Conservation (phyloP, 2,329 filamentous ascomycete genomes). For the Phoma sp. region DNA sequence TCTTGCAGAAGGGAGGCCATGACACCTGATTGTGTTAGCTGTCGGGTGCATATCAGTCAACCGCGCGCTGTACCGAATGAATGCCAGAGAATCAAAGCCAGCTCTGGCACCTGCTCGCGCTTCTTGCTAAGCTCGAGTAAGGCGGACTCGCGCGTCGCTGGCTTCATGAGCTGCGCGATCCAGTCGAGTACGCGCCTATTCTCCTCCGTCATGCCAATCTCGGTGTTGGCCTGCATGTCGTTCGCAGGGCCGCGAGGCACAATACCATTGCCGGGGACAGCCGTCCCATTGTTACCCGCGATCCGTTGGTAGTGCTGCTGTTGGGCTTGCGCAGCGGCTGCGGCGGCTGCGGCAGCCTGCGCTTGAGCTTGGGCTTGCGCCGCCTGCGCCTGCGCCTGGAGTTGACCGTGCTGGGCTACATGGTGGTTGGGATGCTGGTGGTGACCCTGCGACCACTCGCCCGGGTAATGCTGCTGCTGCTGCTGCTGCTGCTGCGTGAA, state of each 20-base stretch:
- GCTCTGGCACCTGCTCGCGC: conserved; percentile 94
- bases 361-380: conserved; percentile 57
- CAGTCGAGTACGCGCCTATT: conserved; percentile 91
- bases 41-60: conserved; percentile 49
- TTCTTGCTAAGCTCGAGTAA: conserved; percentile 98
- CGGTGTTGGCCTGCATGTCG: conserved; percentile 46
- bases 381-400: conserved; percentile 55
- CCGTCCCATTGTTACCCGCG: conserved; percentile 68
- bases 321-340: conserved; percentile 59
- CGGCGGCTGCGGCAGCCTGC: conserved; percentile 60
- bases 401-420: conserved; percentile 51
- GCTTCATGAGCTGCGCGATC: conserved; percentile 90
- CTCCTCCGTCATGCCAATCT: conserved; percentile 76
- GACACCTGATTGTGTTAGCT: conserved; percentile 69
- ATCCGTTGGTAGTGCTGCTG: conserved; percentile 75
- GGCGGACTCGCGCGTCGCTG: conserved; percentile 85
- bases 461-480: conserved; percentile 69
- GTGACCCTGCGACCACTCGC: conserved; percentile 58
- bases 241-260: conserved; percentile 49
- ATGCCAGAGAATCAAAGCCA: conserved; percentile 97
- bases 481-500: conserved; percentile 72
- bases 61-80: conserved; percentile 85
- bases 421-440: conserved; percentile 51
- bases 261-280: conserved; percentile 45
- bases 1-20: conserved; percentile 98